Conservation (phyloP, 176 grass and related monocot genomes). For the Rhynchospora breviuscula region DNA sequence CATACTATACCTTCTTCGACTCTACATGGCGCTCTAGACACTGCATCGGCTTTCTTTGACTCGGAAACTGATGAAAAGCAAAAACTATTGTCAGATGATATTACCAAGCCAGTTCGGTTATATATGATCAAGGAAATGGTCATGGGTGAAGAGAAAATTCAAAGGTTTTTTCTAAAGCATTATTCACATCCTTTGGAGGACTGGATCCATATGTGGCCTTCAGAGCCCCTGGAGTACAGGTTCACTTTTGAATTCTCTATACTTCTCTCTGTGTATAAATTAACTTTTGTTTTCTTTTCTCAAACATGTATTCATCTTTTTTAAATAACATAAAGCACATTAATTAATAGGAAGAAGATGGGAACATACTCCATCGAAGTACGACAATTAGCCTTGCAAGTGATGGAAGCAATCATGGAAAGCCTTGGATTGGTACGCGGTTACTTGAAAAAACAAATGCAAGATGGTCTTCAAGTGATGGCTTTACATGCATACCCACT, state of each 20-base stretch:
- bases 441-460: constrained; percentile 18
- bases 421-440: constrained; percentile 12
- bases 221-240: constrained; percentile 15
- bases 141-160: constrained; percentile 2
- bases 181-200: constrained; percentile 25
- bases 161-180: constrained; percentile 28
- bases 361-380: constrained; percentile 21
- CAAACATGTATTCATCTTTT: neutral
- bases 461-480: constrained; percentile 22
- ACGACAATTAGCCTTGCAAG: constrained; percentile 12
- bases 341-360: constrained; percentile 17
- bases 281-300: no score
- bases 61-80: constrained; percentile 12
- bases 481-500: constrained; percentile 18
- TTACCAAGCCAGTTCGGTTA: constrained; percentile 16
- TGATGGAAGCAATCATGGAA: constrained; percentile 25
- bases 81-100: constrained; percentile 8
- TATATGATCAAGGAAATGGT: constrained; percentile 7
- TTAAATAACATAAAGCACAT: neutral
- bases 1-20: constrained; percentile 1
- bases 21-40: neutral
- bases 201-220: constrained; percentile 35
- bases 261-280: neutral
- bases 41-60: constrained; percentile 22
- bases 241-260: neutral